Evolutionary conservation across 257 asterid genomes (phyloP).

Genomic region (Gentiana macrophylla): DNA sequence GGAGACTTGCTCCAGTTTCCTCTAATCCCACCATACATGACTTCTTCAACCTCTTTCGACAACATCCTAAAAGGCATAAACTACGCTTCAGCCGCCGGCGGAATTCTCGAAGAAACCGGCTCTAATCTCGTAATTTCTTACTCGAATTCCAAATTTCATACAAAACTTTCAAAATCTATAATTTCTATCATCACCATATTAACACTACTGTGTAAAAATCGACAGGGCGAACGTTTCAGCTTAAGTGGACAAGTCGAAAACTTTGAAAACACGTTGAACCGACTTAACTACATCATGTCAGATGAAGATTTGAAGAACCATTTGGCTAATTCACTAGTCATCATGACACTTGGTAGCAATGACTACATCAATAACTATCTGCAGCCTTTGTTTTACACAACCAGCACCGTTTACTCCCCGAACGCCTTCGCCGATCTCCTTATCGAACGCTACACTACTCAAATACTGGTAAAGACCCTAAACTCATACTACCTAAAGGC

Average conservation of each 20-base stretch:
- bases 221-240: slow-evolving; percentile 62
- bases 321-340: slow-evolving; percentile 37
- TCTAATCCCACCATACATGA: slow-evolving; percentile 36
- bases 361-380: slow-evolving; percentile 65
- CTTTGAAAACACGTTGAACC: slow-evolving; percentile 35
- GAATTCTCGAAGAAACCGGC: slow-evolving; percentile 69
- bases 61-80: slow-evolving; percentile 46
- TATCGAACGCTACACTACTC: slow-evolving; percentile 33
- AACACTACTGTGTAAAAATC: not conserved
- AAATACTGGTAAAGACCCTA: slow-evolving; percentile 31
- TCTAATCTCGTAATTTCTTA: slow-evolving; percentile 30
- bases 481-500: too few species aligned
- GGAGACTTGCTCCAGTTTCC: slow-evolving; percentile 46
- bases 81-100: slow-evolving; percentile 79
- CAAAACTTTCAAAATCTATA: too few species aligned
- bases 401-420: slow-evolving; percentile 42
- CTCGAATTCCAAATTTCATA: too few species aligned
- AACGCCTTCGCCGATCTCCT: slow-evolving; percentile 51
- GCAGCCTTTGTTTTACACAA: slow-evolving; percentile 38
- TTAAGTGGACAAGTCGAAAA: slow-evolving; percentile 37
- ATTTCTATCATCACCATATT: too few species aligned
- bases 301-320: slow-evolving; percentile 28
- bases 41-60: slow-evolving; percentile 18
- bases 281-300: slow-evolving; percentile 22
- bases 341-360: slow-evolving; percentile 53